Evolutionary conservation across 768 basidiomycete species (phyloP), one percentile per base, ranked within the genome.

Genomic region (Suillus spraguei): DNA sequence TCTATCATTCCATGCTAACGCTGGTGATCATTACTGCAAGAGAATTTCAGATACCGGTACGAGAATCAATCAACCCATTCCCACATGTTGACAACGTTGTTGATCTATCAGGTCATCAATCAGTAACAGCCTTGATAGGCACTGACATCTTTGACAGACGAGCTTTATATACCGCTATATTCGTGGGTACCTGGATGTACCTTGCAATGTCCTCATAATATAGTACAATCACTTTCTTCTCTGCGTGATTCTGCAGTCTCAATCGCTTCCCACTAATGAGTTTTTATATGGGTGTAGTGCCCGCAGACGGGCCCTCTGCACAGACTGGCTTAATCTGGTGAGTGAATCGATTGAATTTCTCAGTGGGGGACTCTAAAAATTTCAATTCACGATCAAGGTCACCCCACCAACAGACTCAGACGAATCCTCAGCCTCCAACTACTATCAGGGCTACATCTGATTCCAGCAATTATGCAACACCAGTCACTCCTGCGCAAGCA

Each of bases 401-500:
- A 5, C 16, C 24, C 38, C 38, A 56, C 38, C 55, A 24, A 17
- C 36, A 56, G 22, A 24, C 54, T 14, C 22, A 22, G 24, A 28
- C 16, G 16, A 36, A 16, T 38, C 36, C 14, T 16, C 36, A 56
- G 38, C 16, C 22, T 39, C 22, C 17, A 9, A 56, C 24, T 28
- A 11, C 1, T 58, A n/a, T 24, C 14, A 61, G 38, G 60, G 44
- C 54, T 59, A 38, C 2, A 35, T 53, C 52, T 20, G 24, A 56
- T 17, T 28, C 24, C 13, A 28, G 8, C 17, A 39, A 2, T 28
- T 39, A 39, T 39, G 24, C 22, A 39, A 17, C 38, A 28, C 55
- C 55, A 7, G 59, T 66, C 22, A 74, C 70, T 20, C 68, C 66
- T 44, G 68, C 69, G 33, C 70, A 73, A 60, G 69, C 66, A 1